Evolutionary conservation across 495 filamentous ascomycete species (phyloP), one percentile per base, ranked within the genome.

Genomic region (Neurospora pannonica): DNA sequence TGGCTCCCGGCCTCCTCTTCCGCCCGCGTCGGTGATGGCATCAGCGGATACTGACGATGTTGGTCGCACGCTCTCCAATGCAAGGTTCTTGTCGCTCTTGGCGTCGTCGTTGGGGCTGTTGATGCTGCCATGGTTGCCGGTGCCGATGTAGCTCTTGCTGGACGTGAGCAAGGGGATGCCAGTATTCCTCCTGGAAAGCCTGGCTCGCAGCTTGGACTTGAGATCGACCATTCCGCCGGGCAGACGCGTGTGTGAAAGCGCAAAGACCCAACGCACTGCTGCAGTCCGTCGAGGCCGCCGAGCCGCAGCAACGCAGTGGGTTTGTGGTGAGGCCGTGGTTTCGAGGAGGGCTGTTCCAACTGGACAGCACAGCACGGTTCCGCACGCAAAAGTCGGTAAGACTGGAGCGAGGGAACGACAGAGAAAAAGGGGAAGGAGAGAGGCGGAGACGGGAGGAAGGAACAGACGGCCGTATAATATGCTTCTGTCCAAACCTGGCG

Each of bases 121-220:
- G 46, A 71, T 75, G 38, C 74, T 74, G 54, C 28, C 54, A 67
- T 67, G 54, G 54, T 67, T 67, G 38, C 60, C 60, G 74, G 24
- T 70, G 73, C 77, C 77, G 42, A 74, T 76, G 78, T 78, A 80
- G 76, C 78, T 81, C 34, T 71, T 74, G 42, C 70, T 42, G 19
- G 82, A 79, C 36, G 82, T 76, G 19, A 84, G 70, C 38, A 81
- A 80, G 38, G 81, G 80, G 46, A 81, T 76, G 24, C 78, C 80
- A 38, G 85, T 86, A 70, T 84, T 78, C 76, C 86, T 78, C 72
- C 86, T 81, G 70, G 80, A 78, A 73, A 88, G 83, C 74, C 83
- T 87, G 76, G 84, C 82, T 73, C 84, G 84, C 72, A 87, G 80
- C 67, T 83, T 84, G 73, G 83, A 78, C 78, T 78, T 84, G 70